Base-by-base conservation (phyloP, 441 rosid genomes). In the Cnidoscolus chayamansa region DNA sequence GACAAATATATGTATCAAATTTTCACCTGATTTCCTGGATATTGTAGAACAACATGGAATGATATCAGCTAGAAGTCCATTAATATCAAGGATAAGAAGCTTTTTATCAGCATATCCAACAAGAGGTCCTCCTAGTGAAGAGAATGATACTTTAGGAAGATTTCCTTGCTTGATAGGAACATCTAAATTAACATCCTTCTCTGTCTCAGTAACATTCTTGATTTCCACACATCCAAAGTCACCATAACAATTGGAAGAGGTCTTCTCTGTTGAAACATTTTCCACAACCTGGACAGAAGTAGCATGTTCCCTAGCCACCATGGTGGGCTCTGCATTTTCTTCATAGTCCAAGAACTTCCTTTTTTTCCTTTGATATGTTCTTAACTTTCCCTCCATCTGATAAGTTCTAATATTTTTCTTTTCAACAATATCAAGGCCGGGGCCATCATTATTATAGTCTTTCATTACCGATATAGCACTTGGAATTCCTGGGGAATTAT, bases 41-140 rank as follows among this genome's bases (percentile, higher is more conserved):
- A 94, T 73, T 20, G 63, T 72, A 40, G 74, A 82, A 67, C 72
- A 64, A 76, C 75, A 79, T 70, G 79, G 78, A 72, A 88, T 88
- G 45, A 90, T 77, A 84, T 89, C 93, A 31, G 86, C 97, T 56
- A 94, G 91, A 74, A 94, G 84, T 59, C 97, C 99, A 75, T 94
- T 94, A 65, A 94, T 73, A 81, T 92, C 98, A 72, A 94, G 91
- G 63, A 89, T 87, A 48, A 92, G 87, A 75, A 94, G 95, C 54
- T 86, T 89, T 58, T 81, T 90, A 65, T 48, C 67, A 65, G 79
- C 61, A 78, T 4, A 40, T 59, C 32, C 69, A 43, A 65, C 20
- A 68, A 17, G 47, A 25, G 59, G 63, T 65, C 76, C 67, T 65
- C 63, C 56, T 8, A 69, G 25, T 47, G 74, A 63, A 74, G 72